Evolutionary conservation across 495 filamentous ascomycete genomes (phyloP), one percentile per base, ranked within the genome.

Genomic region (Lepraria neglecta): DNA sequence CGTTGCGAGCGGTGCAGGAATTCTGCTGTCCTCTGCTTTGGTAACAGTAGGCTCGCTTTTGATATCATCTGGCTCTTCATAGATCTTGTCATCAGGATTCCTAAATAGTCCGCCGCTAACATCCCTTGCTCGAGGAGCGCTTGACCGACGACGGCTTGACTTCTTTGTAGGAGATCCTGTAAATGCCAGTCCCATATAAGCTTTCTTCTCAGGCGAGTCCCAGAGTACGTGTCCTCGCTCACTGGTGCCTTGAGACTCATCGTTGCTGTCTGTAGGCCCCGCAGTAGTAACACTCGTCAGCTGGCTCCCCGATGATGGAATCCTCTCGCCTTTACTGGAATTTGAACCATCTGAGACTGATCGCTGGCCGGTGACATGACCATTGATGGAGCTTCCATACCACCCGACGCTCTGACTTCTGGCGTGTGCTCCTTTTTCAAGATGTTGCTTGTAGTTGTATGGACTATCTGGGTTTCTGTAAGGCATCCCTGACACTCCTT

Each of bases 41-140:
- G 57, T 64, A 44, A 70, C 62, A 28, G 62, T 64, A 38, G 31
- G 4, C 5, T 50, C 24, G 15, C 21, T 30, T 42, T 56, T 56
- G 38, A 46, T 31, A 30, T 38, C 74, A 57, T 85, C 80, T 3
- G 87, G 86, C 64, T 96, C 91, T 72, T 96, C 90, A 75, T 89
- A 96, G 55, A 96, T 96, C 64, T 92, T 84, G 62, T 95, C 90
- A 35, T 87, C 82, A 4, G 87, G 79, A 50, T 82, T 81, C 28
- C 72, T 70, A 61, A 81, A 81, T 4, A 80, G 72, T 60, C 78
- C 79, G 33, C 68, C 71, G 52, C 72, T 75, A 28, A 72, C 65
- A 33, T 70, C 73, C 45, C 72, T 69, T 50, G 72, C 59, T 58
- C 72, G 73, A 38, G 74, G 46, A 44, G 66, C 70, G 42, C 65